phyloP scores from a whole-genome alignment of 73 alveolate genomes.

The Uronychia setigera region DNA sequence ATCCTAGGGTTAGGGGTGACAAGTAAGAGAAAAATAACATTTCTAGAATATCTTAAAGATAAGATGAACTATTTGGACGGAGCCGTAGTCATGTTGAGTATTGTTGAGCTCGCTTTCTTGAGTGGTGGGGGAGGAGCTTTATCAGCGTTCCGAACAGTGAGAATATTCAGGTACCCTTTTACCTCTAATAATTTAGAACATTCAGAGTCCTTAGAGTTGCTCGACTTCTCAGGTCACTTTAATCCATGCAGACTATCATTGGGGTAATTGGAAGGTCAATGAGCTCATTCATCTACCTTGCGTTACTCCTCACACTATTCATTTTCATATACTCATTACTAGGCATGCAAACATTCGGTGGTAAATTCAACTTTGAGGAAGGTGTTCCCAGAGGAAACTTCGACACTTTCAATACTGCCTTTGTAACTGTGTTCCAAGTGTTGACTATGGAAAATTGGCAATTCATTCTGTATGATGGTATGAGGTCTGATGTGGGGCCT shows the following conservation, averaged over 20 bases:
- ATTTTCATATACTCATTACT: constrained; percentile 69
- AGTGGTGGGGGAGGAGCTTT: constrained; percentile 64
- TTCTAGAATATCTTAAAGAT: constrained; percentile 71
- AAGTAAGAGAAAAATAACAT: no score
- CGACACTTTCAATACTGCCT: constrained; percentile 76
- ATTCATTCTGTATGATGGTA: constrained; percentile 52
- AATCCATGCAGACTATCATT: constrained; percentile 74
- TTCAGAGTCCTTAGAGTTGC: constrained; percentile 88
- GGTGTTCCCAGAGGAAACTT: constrained; percentile 42
- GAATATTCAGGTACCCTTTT: no score
- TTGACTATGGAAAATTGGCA: constrained; percentile 88
- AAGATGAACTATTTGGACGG: constrained; percentile 86
- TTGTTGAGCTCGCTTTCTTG: constrained; percentile 67
- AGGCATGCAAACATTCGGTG: constrained; percentile 89
- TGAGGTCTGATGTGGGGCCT: constrained; percentile 45
- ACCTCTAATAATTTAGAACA: no score
- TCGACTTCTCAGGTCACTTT: constrained; percentile 66
- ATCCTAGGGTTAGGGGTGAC: constrained; percentile 80
- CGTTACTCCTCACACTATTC: constrained; percentile 70
- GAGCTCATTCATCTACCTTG: constrained; percentile 61
- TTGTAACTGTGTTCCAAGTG: constrained; percentile 72
- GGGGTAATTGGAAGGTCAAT: constrained; percentile 63
- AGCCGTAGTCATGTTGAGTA: constrained; percentile 63
- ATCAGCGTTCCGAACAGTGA: constrained; percentile 73
- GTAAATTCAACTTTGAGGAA: constrained; percentile 39